Percentiles rank a stretch among this genome's conserved stretches.
These are phyloP conservation scores for Phytopythium cucurbitacearum DNA, from an alignment of 352 stramenopile genomes.

Conservation along the genomic window DNA sequence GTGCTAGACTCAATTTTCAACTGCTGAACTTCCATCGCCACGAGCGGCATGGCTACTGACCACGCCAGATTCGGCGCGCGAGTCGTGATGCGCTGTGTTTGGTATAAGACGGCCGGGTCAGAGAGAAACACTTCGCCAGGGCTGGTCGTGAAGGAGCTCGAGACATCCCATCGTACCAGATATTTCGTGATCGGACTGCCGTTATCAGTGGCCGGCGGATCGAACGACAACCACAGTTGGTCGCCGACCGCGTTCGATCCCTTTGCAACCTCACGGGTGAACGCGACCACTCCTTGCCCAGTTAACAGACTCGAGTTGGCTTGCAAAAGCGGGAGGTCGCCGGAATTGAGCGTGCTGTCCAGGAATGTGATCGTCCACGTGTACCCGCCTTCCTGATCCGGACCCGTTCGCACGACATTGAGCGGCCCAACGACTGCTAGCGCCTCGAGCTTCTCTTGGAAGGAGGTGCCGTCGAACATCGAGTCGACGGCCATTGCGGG, in stretches of 20 bases:
- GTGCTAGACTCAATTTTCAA: constrained; percentile 26
- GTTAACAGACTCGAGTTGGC: constrained; percentile 26
- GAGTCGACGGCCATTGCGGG: constrained; percentile 28
- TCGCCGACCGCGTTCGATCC: constrained; percentile 68
- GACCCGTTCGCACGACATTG: constrained; percentile 28
- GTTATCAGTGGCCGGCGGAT: constrained; percentile 55
- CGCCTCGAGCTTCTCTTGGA: constrained; percentile 73
- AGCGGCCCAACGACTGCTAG: constrained; percentile 46
- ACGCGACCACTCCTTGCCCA: constrained; percentile 37
- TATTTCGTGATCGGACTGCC: constrained; percentile 67
- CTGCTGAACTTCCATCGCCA: constrained; percentile 37
- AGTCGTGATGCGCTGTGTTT: constrained; percentile 47
- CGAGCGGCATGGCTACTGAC: constrained; percentile 31
- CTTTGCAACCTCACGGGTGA: constrained; percentile 47
- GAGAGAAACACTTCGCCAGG: constrained; percentile 42
- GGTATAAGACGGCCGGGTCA: constrained; percentile 48
- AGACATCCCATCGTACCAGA: constrained; percentile 63
- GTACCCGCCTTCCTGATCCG: constrained; percentile 56
- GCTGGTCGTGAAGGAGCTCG: constrained; percentile 39
- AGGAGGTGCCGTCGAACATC: constrained; percentile 40
- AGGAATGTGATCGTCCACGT: constrained; percentile 72
- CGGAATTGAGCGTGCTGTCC: constrained; percentile 59
- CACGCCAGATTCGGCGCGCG: constrained; percentile 49
- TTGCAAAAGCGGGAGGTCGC: constrained; percentile 47
- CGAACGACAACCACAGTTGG: constrained; percentile 75